Evolutionary conservation across 768 basidiomycete genomes (phyloP).

Genomic region (Thelephora aurantiotincta): DNA sequence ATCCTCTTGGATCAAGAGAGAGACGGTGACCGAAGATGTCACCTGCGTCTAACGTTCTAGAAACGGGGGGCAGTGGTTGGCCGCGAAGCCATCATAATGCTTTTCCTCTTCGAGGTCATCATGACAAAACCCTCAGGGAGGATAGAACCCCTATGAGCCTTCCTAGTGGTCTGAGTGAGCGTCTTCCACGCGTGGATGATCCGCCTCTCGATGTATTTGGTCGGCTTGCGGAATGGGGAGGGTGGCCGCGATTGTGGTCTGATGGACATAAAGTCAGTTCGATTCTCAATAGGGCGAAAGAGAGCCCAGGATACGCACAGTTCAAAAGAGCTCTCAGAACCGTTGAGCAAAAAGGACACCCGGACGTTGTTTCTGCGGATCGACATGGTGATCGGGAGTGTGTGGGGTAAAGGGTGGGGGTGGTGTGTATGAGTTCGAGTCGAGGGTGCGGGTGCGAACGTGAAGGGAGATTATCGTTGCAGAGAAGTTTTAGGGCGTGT

Average conservation of each 20-base stretch:
- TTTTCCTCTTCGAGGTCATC: constrained; percentile 41
- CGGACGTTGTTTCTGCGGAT: not conserved
- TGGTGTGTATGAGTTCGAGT: not conserved
- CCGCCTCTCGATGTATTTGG: constrained; percentile 42
- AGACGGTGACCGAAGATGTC: too few relatives aligned
- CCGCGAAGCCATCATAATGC: constrained; percentile 14
- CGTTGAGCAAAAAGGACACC: not conserved
- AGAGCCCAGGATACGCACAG: too few relatives aligned
- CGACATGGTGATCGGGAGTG: not conserved
- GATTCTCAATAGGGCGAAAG: too few relatives aligned
- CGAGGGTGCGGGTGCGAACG: not conserved
- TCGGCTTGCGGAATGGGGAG: constrained; percentile 2
- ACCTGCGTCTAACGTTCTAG: too few relatives aligned
- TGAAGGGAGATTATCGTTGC: not conserved
- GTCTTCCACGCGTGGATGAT: constrained; percentile 48
- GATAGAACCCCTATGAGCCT: constrained; percentile 34
- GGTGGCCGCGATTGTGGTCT: not conserved
- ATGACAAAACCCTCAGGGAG: constrained; percentile 49
- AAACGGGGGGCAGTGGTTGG: too few relatives aligned
- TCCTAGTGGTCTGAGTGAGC: constrained; percentile 38
- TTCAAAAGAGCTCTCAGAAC: not conserved
- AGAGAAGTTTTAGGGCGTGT: not conserved
- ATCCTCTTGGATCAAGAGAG: too few relatives aligned
- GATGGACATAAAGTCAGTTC: too few relatives aligned
- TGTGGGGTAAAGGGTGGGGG: not conserved